phyloP scores from a whole-genome alignment of 805 yeast species.

The Kuraishia molischiana region DNA sequence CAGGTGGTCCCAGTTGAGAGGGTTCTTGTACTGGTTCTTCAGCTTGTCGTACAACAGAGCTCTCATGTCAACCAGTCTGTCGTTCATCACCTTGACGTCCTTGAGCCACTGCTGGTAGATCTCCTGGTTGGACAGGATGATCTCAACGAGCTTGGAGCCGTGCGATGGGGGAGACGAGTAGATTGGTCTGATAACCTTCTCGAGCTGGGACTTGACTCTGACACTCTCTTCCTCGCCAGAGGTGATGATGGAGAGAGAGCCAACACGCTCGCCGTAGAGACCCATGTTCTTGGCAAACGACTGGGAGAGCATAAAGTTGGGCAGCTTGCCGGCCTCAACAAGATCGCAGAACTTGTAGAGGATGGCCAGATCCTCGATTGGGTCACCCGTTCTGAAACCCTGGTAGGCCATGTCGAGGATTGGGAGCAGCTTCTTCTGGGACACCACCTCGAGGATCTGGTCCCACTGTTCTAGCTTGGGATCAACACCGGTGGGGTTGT shows the following conservation, averaged over 20 bases:
- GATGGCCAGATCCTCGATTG: constrained; percentile 54
- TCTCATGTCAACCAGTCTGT: constrained; percentile 71
- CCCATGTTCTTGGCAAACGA: constrained; percentile 95
- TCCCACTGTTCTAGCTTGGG: constrained; percentile 78
- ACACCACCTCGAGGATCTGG: constrained; percentile 54
- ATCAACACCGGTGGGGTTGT: constrained; percentile 95
- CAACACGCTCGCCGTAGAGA: constrained; percentile 90
- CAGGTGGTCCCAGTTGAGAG: constrained; percentile 77
- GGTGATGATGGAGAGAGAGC: constrained; percentile 61
- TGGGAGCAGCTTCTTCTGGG: constrained; percentile 56
- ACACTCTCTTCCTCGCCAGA: constrained; percentile 42
- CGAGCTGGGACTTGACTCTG: constrained; percentile 54
- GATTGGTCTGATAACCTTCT: constrained; percentile 74
- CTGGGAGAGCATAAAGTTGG: constrained; percentile 63
- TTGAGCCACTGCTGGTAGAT: constrained; percentile 67
- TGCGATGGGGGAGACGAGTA: constrained; percentile 93
- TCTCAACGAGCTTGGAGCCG: constrained; percentile 83
- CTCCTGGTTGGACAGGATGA: constrained; percentile 51
- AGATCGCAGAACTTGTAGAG: constrained; percentile 31
- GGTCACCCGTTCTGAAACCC: constrained; percentile 85
- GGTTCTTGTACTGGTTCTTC: constrained; percentile 35
- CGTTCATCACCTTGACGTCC: constrained; percentile 73
- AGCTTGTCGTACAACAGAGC: constrained; percentile 50
- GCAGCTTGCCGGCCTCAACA: constrained; percentile 35
- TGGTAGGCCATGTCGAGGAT: constrained; percentile 92